Base-by-base conservation (phyloP, 768 basidiomycete genomes). In the Lentinula sp. region DNA sequence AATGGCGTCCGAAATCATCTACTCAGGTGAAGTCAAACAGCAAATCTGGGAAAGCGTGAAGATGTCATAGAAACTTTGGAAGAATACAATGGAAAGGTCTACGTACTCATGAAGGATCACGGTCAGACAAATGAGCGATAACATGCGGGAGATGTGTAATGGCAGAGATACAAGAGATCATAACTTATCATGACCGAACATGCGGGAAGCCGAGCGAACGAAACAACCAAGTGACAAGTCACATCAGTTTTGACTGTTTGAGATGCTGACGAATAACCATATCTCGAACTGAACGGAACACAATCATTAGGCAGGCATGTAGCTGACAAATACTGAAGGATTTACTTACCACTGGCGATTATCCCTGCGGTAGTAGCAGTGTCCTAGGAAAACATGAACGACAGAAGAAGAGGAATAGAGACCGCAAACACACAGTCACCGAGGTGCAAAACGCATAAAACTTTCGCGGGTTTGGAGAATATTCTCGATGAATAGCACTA, bases 181-280 rank as follows among this genome's bases (percentile, higher is more conserved):
- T 12, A 16, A 16, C 4, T 3, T 12, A 28, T 32, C 9, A 8
- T 39, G 37, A 39, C 37, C 2, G 13, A 39, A 6, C 37, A 39
- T 39, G 53, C 18, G 36, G 36, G 18, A 55, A 56, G 41, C 41
- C 39, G 41, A 13, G 23, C 3, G 55, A 41, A 39, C 8, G n/a
- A 28, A 28, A 43, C 23, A 7, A 23, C 18, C n/a, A 52, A 20
- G 13, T 79, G 74, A 89, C n/a, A 52, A 20, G 13, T 79, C 74
- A 89, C 66, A 89, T 73, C 42, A 91, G 77, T 67, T 84, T 88
- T 7, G 86, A 87, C 66, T 87, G 86, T 64, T 85, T 87, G 32
- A 91, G 78, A 66, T 91, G 87, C 66, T 90, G 85, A 49, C 90
- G 84, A 41, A 90, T 84, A 53, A 91, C 88, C 88, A 90, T 91